Evolutionary conservation across 108 stramenopile genomes (phyloP).

Genomic region (Poteriospumella lacustris): DNA sequence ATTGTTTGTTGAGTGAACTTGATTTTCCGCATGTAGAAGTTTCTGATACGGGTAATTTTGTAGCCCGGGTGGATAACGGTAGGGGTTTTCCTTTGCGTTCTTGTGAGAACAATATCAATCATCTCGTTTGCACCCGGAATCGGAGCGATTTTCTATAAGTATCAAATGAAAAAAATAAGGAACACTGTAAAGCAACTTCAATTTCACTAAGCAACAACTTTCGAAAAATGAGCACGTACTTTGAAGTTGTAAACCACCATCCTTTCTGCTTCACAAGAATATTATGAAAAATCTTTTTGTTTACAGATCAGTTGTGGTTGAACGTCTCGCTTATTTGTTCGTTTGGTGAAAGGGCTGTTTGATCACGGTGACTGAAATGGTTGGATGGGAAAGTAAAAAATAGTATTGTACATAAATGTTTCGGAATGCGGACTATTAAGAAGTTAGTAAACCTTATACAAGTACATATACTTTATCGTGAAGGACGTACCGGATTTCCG

Average conservation of each 20-base stretch:
- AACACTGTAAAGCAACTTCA: background rate
- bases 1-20: conserved; percentile 97
- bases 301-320: too few relatives aligned
- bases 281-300: background rate
- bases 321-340: too few relatives aligned
- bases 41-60: conserved; percentile 88
- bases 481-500: too few relatives aligned
- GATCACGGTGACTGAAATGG: too few relatives aligned
- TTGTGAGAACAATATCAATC: conserved; percentile 92
- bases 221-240: background rate
- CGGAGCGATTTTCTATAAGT: conserved; percentile 69
- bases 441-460: too few relatives aligned
- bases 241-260: conserved; percentile 99
- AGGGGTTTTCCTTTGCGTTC: conserved; percentile 91
- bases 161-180: background rate
- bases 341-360: too few relatives aligned
- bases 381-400: too few relatives aligned
- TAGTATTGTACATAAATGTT: too few relatives aligned
- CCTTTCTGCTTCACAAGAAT: background rate
- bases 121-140: conserved; percentile 89
- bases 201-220: background rate
- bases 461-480: too few relatives aligned
- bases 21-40: conserved; percentile 98
- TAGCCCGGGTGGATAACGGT: conserved; percentile 98
- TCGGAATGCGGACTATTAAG: too few relatives aligned